These are phyloP conservation scores for Candida railenensis DNA, from an alignment of 805 yeast genomes.

Conservation along the genomic window DNA sequence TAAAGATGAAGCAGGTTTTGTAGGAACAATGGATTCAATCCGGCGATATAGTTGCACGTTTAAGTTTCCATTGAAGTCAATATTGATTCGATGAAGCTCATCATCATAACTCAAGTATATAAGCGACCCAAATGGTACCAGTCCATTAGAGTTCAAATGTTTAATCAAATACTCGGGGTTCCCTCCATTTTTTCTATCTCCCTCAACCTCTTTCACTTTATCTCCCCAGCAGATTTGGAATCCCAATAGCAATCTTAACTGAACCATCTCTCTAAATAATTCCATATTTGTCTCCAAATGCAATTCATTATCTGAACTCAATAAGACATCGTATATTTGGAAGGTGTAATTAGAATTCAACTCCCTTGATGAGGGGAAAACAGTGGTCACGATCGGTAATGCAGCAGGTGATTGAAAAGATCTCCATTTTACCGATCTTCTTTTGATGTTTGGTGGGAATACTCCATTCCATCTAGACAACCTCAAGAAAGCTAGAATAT, in stretches of 20 bases:
- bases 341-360: constrained; percentile 73
- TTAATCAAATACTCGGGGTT: constrained; percentile 55
- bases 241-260: constrained; percentile 77
- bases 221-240: constrained; percentile 86
- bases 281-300: constrained; percentile 53
- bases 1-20: constrained; percentile 5
- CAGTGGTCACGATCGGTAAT: constrained; percentile 75
- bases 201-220: constrained; percentile 63
- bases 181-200: constrained; percentile 54
- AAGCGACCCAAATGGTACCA: constrained; percentile 52
- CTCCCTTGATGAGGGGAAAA: constrained; percentile 70
- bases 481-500: constrained; percentile 54
- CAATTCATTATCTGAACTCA: constrained; percentile 57
- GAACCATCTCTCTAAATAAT: constrained; percentile 82
- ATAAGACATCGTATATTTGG: constrained; percentile 76
- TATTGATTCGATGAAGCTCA: constrained; percentile 80
- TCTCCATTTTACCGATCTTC: constrained; percentile 83
- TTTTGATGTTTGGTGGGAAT: constrained; percentile 68
- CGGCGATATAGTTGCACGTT: constrained; percentile 70
- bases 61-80: constrained; percentile 69
- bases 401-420: constrained; percentile 93
- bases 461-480: constrained; percentile 91
- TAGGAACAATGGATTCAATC: constrained; percentile 8
- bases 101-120: constrained; percentile 76
- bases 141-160: constrained; percentile 32